Base-by-base conservation (phyloP, 176 grass and related monocot genomes). In the Avena atlantica region DNA sequence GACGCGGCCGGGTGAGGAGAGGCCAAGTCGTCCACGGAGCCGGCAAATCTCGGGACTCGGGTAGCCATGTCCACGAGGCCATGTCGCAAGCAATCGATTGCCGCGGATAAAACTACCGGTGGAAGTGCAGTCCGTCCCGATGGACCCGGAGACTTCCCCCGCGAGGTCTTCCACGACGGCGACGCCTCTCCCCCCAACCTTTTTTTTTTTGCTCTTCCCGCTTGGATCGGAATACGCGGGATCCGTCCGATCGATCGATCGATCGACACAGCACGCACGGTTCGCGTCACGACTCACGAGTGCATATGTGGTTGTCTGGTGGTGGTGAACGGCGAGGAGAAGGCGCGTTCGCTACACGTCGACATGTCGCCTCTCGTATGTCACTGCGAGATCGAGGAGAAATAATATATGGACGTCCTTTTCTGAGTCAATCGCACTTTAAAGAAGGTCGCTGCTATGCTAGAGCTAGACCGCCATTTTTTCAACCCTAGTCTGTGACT, bases 1-100 rank as follows among this genome's bases (percentile, higher is more conserved):
- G 74, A 61, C 75, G 65, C 53, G 66, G 75, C 19, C 63, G 25
- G 84, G 79, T 83, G 53, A 61, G 82, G 88, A 71, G 84, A 84
- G 58, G 58, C 58, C 24, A 76, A 76, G 58, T 76, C 81, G 63
- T 29, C 74, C 24, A 76, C 78, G 85, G 68, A 50, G 51, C 17
- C 23, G 64, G 63, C 73, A 44, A 73, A 83, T 83, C 74, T 49
- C 56, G 9, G 19, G 55, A 79, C 74, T 49, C 56, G 9, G 19
- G 55, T 4, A 3, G 69, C 36, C 88, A 42, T 34, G 27, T 29
- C 27, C 27, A 29, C 2, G 27, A 29, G 27, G 27, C 27, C 27
- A 29, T 29, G 27, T 29, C 27, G 27, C 37, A 31, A 19, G 6
- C 57, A 24, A 73, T 19, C 14, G 65, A 37, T 19, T 3, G 70